These are phyloP conservation scores for Luzula sylvatica DNA, from an alignment of 176 grass and related monocot genomes.

Conservation along the genomic window DNA sequence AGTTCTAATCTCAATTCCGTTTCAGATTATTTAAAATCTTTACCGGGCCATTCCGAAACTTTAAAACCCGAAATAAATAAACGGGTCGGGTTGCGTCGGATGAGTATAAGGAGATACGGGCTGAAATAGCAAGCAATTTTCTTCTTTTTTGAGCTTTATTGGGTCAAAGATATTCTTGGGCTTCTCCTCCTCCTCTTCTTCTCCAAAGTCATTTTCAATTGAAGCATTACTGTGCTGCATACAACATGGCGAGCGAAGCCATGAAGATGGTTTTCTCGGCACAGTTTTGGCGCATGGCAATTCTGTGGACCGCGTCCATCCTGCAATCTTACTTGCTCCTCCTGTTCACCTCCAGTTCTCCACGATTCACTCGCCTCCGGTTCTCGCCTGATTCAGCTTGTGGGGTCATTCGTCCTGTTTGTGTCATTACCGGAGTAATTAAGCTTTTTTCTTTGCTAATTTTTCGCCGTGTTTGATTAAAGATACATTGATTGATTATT, in stretches of 20 bases:
- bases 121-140: no score
- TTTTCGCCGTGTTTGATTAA: neutral
- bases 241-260: conserved; percentile 13
- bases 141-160: no score
- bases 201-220: neutral
- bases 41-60: no score
- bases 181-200: neutral
- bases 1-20: no score
- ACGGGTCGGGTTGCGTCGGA: no score
- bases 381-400: neutral
- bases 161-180: no score
- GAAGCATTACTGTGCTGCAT: no score
- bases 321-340: conserved; percentile 54
- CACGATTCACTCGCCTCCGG: neutral
- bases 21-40: no score
- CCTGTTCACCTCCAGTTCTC: conserved; percentile 6
- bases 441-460: neutral
- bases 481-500: neutral
- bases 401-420: conserved; percentile 24
- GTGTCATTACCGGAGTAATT: conserved; percentile 70
- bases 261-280: conserved; percentile 37
- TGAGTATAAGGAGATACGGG: no score
- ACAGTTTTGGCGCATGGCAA: conserved; percentile 81
- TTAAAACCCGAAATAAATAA: no score
- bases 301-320: conserved; percentile 52